Conservation (phyloP, 2,329 filamentous ascomycete genomes). For the Claviceps spartinae region DNA sequence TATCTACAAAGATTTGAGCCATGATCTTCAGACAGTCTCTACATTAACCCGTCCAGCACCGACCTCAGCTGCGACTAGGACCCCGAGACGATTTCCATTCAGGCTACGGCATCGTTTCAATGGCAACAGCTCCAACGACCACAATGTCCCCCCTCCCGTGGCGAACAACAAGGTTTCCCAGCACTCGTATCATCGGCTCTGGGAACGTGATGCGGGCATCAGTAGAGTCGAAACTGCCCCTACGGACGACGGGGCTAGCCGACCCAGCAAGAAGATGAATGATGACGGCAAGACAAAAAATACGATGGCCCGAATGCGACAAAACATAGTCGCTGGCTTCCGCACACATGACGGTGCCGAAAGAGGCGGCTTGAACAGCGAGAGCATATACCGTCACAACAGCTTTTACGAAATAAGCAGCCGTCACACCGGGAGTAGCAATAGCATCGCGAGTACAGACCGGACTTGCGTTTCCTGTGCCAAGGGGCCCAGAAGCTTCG, state of each 20-base stretch:
- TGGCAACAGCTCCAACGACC: neutral
- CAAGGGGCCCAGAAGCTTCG: neutral
- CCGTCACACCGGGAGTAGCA: neutral
- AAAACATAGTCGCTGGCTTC: neutral
- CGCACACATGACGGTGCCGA: slow-evolving; percentile 23
- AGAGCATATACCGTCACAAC: neutral
- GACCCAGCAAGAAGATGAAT: neutral
- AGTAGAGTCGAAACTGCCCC: neutral
- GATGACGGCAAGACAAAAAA: neutral
- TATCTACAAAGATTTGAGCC: slow-evolving; percentile 10
- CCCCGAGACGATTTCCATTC: neutral
- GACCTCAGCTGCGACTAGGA: neutral
- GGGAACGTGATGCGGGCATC: neutral
- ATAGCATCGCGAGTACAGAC: slow-evolving; percentile 2
- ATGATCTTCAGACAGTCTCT: neutral
- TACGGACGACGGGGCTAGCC: neutral
- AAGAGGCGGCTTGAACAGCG: slow-evolving; percentile 19
- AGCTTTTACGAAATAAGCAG: neutral
- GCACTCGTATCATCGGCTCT: neutral
- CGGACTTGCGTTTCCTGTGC: too few relatives aligned
- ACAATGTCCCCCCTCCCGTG: neutral
- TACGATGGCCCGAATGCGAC: slow-evolving; percentile 8
- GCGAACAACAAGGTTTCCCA: neutral
- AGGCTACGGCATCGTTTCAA: neutral
- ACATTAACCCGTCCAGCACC: neutral